Evolutionary conservation across 495 filamentous ascomycete genomes (phyloP), one percentile per base, ranked within the genome.

Genomic region (Penicillium antarcticum): DNA sequence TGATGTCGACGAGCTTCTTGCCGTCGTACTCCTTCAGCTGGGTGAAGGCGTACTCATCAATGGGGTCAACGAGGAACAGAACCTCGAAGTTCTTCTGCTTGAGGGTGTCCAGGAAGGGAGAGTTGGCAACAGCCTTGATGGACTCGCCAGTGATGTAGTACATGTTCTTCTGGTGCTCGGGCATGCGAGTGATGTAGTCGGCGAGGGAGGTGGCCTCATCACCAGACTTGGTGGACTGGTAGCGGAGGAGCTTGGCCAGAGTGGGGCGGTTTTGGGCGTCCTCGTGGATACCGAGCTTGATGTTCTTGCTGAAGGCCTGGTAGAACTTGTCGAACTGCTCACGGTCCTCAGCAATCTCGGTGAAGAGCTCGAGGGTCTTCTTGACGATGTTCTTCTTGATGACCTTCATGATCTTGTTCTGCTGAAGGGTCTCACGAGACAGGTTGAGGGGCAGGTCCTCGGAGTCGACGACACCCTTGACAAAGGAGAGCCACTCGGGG

Each of bases 381-480:
- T 97, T 98, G 81, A 98, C 91, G 54, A 98, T 94, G 86, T 98
- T 98, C 91, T 98, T 98, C 82, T 90, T 92, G 85, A 98, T 98
- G 68, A 98, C 94, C 86, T 98, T 98, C 94, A 98, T 96, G 81
- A 98, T 98, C 89, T 97, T 97, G 87, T 97, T 97, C 82, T 97
- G 95, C 79, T 98, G 94, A 42, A 98, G 89, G 51, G 95, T 97
- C 85, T 98, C 94, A 86, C 94, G 95, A 72, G 95, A 97, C 76
- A 98, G 76, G 83, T 98, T 98, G 65, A 98, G 85, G 53, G 94
- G 94, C 32, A 98, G 87, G 77, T 98, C 94, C 82, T 98, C 94
- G 56, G 94, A 98, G 78, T 98, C 94, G 68, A 98, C 95, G 63
- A 98, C 94, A 82, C 94, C 94, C 88, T 97, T 97, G 83, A 98